Percentiles rank a stretch among this genome's conserved stretches.
Evolutionary conservation across 768 basidiomycete genomes (phyloP).

Genomic region (Xanthoconium stramineum): DNA sequence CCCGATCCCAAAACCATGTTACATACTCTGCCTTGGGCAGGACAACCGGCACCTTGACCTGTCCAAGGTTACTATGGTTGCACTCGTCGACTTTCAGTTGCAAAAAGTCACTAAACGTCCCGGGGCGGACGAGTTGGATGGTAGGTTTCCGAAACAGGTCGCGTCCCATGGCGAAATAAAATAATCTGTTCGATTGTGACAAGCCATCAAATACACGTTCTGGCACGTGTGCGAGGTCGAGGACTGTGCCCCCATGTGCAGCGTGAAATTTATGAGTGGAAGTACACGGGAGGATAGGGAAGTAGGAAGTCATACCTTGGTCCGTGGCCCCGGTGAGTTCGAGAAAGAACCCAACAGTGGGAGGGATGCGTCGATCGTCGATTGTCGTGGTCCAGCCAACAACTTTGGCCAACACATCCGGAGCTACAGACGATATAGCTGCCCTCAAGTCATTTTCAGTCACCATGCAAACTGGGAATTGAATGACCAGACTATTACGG

Average conservation of each 20-base stretch:
- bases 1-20: background rate
- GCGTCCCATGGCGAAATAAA: no score
- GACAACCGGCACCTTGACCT: no score
- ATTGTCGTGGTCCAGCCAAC: background rate
- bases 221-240: no score
- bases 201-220: background rate
- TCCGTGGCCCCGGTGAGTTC: background rate
- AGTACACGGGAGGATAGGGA: background rate
- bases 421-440: background rate
- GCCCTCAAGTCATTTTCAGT: background rate
- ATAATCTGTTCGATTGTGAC: no score
- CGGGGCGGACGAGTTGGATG: no score
- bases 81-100: no score
- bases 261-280: background rate
- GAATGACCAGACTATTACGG: conserved; percentile 5
- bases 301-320: background rate
- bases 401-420: background rate
- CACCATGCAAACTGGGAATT: conserved; percentile 4
- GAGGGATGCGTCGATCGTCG: background rate
- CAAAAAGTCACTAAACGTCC: no score
- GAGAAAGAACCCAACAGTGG: background rate
- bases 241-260: background rate
- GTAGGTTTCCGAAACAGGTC: no score
- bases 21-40: no score
- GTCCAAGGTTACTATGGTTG: no score